Evolutionary conservation across 192 early-diverging fungal genomes (phyloP), one percentile per base, ranked within the genome.

Genomic region (Coemansia sp.): DNA sequence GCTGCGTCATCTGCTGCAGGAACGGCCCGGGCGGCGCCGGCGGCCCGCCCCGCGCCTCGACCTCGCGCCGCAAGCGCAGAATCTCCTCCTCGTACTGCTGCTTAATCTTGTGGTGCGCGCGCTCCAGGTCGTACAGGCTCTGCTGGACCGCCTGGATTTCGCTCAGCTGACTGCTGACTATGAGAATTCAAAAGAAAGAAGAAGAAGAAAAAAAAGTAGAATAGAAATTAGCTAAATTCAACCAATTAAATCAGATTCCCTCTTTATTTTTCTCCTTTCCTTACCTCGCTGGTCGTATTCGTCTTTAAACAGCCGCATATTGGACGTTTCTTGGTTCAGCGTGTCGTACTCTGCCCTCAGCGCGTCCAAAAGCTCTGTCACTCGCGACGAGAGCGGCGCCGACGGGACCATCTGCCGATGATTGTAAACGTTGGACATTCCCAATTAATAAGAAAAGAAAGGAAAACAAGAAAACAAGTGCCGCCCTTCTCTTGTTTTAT

Each of bases 81-180:
- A 97, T 90, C 60, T 98, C 95, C 53, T 95, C 92, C 68, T 98
- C 96, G 64, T 94, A 97, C 76, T 91, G 87, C 59, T 85, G 86
- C 80, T 94, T 93, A 59, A 92, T 85, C 40, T 87, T 76, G 45
- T 88, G 84, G 75, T 95, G 93, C 22, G 88, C 85, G 54, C 93
- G 84, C 70, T 97, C 94, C 31, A 97, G 84, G 20, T 97, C 95
- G 49, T 67, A 81, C 37, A 97, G 71, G 31, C 79, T 85, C 76
- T 94, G 88, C 74, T 94, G 90, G 62, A 94, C 90, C 22, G 73
- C 80, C 36, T 86, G 86, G 73, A 94, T 89, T 79, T 97, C 95
- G 60, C 84, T 85, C 49, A 94, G 87, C 81, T 96, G 95, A 35
- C 42, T 74, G 68, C 73, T 87, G 40, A 94, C 94, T 89, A 73